These are phyloP conservation scores for Vinca minor DNA, from an alignment of 257 asterid genomes.

Conservation along the genomic window DNA sequence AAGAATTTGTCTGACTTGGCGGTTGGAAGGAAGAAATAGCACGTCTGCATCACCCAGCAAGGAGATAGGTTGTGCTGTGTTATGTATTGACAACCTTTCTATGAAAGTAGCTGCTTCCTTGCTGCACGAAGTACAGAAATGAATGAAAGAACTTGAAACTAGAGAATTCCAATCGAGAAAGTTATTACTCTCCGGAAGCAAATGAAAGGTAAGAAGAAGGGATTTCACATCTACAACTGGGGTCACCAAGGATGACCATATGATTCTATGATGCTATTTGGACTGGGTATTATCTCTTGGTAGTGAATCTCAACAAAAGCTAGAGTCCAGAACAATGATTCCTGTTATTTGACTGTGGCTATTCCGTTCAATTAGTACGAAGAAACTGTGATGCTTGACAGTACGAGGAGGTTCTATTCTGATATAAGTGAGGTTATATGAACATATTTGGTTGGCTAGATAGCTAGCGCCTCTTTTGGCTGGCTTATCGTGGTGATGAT, in stretches of 20 bases:
- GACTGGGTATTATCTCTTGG: no score
- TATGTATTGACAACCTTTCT: neutral
- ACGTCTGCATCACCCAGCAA: neutral
- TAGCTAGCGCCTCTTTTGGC: no score
- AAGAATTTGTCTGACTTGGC: neutral
- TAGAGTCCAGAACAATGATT: neutral
- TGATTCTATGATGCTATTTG: neutral
- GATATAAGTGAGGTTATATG: neutral
- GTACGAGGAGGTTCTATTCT: neutral
- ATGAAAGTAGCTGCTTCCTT: constrained; percentile 4
- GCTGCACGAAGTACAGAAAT: neutral
- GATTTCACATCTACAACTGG: no score
- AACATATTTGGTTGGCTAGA: no score
- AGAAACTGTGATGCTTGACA: neutral
- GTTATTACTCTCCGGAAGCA: neutral
- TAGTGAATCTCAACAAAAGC: no score
- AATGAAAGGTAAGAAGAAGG: neutral
- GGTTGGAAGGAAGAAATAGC: neutral
- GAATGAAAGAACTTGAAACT: neutral
- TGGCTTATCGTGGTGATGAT: no score
- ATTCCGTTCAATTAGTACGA: neutral
- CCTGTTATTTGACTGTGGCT: neutral
- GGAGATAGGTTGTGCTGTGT: neutral
- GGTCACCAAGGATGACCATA: no score
- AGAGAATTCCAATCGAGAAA: neutral